Evolutionary conservation across 768 basidiomycete species (phyloP).

Genomic region (Hysterangium stoloniferum): DNA sequence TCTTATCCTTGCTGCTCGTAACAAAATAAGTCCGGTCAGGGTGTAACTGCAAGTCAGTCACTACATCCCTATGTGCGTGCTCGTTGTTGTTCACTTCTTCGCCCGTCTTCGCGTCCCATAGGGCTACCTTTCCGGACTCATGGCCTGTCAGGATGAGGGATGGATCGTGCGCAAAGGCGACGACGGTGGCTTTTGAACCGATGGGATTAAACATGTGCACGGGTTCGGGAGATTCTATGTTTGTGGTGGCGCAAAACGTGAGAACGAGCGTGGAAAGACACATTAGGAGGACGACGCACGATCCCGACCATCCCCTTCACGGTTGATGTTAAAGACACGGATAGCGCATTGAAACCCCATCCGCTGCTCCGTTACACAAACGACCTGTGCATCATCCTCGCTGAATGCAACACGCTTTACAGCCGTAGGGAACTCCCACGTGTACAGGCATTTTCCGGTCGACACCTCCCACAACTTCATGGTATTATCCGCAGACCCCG

Average conservation of each 20-base stretch:
- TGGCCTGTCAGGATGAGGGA: slow-evolving; percentile 87
- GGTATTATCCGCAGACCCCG: slow-evolving; percentile 91
- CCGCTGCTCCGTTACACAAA: slow-evolving; percentile 95
- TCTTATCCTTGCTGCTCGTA: slow-evolving; percentile 96
- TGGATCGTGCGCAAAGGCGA: slow-evolving; percentile 76
- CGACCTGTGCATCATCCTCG: slow-evolving; percentile 72
- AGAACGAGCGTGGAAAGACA: slow-evolving; percentile 6
- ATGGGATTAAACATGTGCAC: slow-evolving; percentile 74
- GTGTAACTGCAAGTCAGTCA: slow-evolving; percentile 90
- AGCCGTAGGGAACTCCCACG: slow-evolving; percentile 97
- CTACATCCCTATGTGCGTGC: slow-evolving; percentile 76
- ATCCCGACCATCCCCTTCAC: slow-evolving; percentile 69
- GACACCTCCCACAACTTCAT: slow-evolving; percentile 85
- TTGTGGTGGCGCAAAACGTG: neutral
- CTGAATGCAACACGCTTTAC: slow-evolving; percentile 94
- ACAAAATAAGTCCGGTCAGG: slow-evolving; percentile 91
- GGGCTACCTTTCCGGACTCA: slow-evolving; percentile 89
- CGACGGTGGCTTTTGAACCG: slow-evolving; percentile 95
- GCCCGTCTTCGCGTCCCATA: slow-evolving; percentile 84
- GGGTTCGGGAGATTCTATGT: slow-evolving; percentile 70
- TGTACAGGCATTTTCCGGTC: slow-evolving; percentile 86
- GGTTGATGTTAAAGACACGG: slow-evolving; percentile 81
- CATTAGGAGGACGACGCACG: slow-evolving; percentile 44
- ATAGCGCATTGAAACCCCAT: slow-evolving; percentile 91
- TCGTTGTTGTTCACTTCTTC: slow-evolving; percentile 80